Conservation (phyloP, 306 rosid genomes). For the Rubus parviflorus region DNA sequence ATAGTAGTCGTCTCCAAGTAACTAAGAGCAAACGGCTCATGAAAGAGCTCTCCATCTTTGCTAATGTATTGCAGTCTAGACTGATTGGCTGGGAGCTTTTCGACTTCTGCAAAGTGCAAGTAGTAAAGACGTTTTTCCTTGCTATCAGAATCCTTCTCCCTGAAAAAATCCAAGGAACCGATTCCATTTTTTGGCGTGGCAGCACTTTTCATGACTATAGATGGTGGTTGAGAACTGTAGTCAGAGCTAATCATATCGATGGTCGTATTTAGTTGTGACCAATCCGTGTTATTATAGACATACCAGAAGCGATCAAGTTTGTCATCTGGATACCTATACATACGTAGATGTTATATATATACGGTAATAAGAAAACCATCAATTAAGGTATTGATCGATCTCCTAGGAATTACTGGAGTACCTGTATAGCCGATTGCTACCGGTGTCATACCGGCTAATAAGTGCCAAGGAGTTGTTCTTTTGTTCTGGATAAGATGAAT, state of each 20-base stretch:
- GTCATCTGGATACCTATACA: neutral
- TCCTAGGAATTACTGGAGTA: neutral
- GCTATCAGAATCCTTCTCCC: neutral
- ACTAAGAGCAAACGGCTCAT: neutral
- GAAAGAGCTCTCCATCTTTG: neutral
- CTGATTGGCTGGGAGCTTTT: constrained; percentile 11
- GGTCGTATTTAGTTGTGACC: neutral
- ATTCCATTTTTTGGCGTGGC: too few species aligned
- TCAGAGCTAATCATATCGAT: too few species aligned
- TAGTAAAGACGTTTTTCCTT: neutral
- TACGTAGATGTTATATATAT: neutral
- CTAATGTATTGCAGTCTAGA: neutral
- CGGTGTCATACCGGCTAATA: neutral
- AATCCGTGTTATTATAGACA: neutral
- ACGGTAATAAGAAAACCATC: too few species aligned
- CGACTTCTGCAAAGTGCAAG: constrained; percentile 10
- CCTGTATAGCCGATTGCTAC: neutral
- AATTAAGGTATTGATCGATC: too few species aligned
- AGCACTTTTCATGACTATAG: constrained; percentile 29
- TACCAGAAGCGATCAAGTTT: neutral
- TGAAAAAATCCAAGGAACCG: neutral
- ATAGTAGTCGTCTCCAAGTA: neutral
- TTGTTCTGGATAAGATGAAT: neutral
- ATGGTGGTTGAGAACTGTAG: neutral
- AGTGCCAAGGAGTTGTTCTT: neutral